phyloP scores from a whole-genome alignment of 2,329 filamentous ascomycete genomes.

The Trichoderma harzianum region DNA sequence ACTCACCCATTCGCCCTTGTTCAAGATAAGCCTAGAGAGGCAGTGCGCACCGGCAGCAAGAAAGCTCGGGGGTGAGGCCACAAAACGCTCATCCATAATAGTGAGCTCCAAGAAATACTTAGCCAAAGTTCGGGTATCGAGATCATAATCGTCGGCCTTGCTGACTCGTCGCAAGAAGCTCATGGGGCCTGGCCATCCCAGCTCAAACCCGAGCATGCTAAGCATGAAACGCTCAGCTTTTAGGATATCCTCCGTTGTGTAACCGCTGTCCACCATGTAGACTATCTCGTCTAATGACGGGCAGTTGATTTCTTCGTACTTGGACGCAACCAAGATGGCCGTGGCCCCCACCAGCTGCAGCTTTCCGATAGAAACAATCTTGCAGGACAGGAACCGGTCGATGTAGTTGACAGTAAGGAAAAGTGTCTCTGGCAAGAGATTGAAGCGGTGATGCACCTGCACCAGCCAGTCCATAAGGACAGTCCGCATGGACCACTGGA shows the following conservation, averaged over 20 bases:
- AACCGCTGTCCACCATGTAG: slow-evolving; percentile 96
- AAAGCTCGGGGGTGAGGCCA: slow-evolving; percentile 86
- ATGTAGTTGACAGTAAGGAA: slow-evolving; percentile 97
- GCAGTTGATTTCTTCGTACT: slow-evolving; percentile 99
- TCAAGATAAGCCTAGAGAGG: slow-evolving; percentile 80
- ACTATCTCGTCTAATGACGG: slow-evolving; percentile 93
- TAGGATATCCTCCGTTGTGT: slow-evolving; percentile 84
- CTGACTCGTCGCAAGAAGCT: slow-evolving; percentile 95
- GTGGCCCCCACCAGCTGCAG: slow-evolving; percentile 95
- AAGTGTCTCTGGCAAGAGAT: slow-evolving; percentile 86
- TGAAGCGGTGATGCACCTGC: slow-evolving; percentile 91
- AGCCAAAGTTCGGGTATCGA: slow-evolving; percentile 89
- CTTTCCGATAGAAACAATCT: slow-evolving; percentile 92
- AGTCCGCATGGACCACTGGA: slow-evolving; percentile 98
- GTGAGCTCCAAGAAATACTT: slow-evolving; percentile 98
- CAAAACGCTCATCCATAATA: slow-evolving; percentile 97
- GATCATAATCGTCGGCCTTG: slow-evolving; percentile 96
- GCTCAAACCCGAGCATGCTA: slow-evolving; percentile 89
- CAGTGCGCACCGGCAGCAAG: slow-evolving; percentile 90
- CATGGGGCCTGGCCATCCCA: slow-evolving; percentile 99
- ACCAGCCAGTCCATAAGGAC: slow-evolving; percentile 98
- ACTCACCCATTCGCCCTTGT: slow-evolving; percentile 90
- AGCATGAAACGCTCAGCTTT: slow-evolving; percentile 99
- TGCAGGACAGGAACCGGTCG: slow-evolving; percentile 90
- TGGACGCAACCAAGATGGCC: slow-evolving; percentile 91